Evolutionary conservation across 139 green algal genomes (phyloP).

Genomic region (Mychonastes homosphaera): DNA sequence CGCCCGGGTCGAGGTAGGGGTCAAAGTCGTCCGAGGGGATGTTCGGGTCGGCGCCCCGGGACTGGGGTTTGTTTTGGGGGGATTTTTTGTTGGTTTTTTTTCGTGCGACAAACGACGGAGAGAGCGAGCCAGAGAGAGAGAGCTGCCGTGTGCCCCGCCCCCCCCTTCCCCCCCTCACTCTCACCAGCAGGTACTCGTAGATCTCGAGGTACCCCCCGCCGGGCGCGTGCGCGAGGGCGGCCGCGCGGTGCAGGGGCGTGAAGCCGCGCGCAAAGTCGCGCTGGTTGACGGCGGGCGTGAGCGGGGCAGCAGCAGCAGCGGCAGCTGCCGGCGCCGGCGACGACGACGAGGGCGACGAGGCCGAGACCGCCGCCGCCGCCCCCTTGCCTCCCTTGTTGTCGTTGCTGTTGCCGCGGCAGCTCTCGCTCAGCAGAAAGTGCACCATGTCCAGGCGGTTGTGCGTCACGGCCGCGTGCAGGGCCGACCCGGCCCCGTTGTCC

Average conservation of each 20-base stretch:
- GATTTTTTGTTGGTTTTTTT: too few relatives aligned
- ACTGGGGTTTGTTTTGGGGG: too few relatives aligned
- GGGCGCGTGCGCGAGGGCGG: slow-evolving; percentile 78
- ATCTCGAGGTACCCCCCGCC: slow-evolving; percentile 87
- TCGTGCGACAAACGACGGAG: too few relatives aligned
- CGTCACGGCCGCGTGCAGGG: slow-evolving; percentile 84
- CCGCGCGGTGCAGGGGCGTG: slow-evolving; percentile 84
- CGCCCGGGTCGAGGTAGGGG: slow-evolving; percentile 76
- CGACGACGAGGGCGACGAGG: background rate
- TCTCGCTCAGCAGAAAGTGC: background rate
- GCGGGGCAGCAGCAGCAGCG: background rate
- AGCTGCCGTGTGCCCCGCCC: too few relatives aligned
- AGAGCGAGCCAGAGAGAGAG: background rate
- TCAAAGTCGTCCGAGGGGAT: slow-evolving; percentile 70
- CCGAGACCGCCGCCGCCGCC: background rate
- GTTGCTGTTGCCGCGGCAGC: background rate
- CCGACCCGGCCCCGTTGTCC: slow-evolving; percentile 83
- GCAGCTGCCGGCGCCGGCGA: background rate
- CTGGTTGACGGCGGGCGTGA: background rate
- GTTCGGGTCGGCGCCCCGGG: slow-evolving; percentile 71
- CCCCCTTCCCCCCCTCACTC: background rate
- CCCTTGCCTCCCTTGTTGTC: background rate
- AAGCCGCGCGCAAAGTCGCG: slow-evolving; percentile 49
- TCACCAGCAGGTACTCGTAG: slow-evolving; percentile 89
- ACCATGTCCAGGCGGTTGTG: slow-evolving; percentile 93